phyloP scores from a whole-genome alignment of 768 basidiomycete genomes.

The Mycena polygramma region DNA sequence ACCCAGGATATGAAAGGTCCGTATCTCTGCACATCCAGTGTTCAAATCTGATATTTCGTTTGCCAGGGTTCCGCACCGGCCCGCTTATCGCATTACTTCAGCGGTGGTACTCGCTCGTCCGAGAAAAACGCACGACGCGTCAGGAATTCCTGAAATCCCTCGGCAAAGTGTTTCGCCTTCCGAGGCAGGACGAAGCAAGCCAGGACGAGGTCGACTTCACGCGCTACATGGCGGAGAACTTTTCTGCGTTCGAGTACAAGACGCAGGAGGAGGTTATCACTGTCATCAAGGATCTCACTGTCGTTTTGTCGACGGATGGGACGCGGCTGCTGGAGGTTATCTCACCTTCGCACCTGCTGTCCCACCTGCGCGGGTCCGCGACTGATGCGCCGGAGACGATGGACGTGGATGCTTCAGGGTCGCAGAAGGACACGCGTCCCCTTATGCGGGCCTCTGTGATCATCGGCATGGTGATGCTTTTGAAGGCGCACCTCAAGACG shows the following conservation, averaged over 20 bases:
- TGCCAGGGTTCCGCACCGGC: slow-evolving; percentile 73
- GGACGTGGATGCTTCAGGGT: slow-evolving; percentile 29
- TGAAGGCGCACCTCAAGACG: slow-evolving; percentile 87
- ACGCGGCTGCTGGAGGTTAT: slow-evolving; percentile 84
- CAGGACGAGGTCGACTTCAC: slow-evolving; percentile 90
- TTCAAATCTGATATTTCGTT: slow-evolving; percentile 17
- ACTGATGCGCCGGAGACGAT: slow-evolving; percentile 7
- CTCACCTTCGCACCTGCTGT: slow-evolving; percentile 78
- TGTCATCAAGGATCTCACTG: slow-evolving; percentile 84
- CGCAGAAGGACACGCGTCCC: slow-evolving; percentile 40
- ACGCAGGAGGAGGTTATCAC: slow-evolving; percentile 93
- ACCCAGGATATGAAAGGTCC: slow-evolving; percentile 67
- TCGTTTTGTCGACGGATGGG: slow-evolving; percentile 81
- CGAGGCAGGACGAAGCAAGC: slow-evolving; percentile 64
- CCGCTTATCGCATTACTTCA: slow-evolving; percentile 84
- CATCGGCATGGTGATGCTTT: slow-evolving; percentile 86
- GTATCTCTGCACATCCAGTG: slow-evolving; percentile 16
- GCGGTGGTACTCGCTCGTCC: slow-evolving; percentile 91
- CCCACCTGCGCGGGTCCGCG: slow-evolving; percentile 62
- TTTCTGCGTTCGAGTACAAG: slow-evolving; percentile 93
- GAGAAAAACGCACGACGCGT: slow-evolving; percentile 88
- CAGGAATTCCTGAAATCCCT: slow-evolving; percentile 91
- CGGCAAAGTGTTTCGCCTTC: slow-evolving; percentile 86
- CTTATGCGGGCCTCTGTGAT: slow-evolving; percentile 79
- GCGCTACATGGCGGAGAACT: slow-evolving; percentile 96